Conservation (phyloP, 441 rosid genomes). For the California macrophylla region DNA sequence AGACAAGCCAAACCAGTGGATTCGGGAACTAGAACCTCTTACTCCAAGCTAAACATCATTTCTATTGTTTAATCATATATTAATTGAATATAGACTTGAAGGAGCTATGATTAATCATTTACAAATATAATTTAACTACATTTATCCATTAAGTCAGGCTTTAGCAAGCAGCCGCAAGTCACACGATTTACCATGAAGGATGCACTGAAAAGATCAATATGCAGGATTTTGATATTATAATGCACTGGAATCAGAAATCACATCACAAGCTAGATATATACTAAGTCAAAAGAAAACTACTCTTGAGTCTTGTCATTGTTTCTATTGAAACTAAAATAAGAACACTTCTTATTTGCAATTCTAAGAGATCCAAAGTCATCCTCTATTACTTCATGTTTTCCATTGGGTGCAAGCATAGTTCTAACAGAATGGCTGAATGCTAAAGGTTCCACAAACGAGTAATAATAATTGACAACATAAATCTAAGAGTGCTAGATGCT, state of each 20-base stretch:
- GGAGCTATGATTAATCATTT: neutral
- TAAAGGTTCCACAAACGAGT: neutral
- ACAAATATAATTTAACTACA: neutral
- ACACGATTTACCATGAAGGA: neutral
- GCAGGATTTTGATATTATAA: neutral
- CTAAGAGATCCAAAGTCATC: neutral
- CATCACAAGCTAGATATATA: neutral
- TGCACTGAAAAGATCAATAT: neutral
- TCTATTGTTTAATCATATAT: neutral
- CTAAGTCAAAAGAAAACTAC: neutral
- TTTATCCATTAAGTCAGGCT: too few relatives aligned
- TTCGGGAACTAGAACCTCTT: neutral
- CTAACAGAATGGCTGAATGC: neutral
- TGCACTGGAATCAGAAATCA: neutral
- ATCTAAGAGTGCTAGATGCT: neutral
- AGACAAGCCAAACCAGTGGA: neutral
- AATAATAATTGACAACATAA: neutral
- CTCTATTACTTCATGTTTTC: neutral
- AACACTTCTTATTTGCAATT: neutral
- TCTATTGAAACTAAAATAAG: neutral
- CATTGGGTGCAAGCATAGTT: neutral
- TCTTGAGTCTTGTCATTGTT: neutral
- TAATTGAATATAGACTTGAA: neutral
- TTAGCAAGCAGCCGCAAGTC: neutral
- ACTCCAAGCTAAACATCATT: neutral